These are phyloP conservation scores for Ceriops zippeliana DNA, from an alignment of 345 rosid genomes.

Conservation along the genomic window DNA sequence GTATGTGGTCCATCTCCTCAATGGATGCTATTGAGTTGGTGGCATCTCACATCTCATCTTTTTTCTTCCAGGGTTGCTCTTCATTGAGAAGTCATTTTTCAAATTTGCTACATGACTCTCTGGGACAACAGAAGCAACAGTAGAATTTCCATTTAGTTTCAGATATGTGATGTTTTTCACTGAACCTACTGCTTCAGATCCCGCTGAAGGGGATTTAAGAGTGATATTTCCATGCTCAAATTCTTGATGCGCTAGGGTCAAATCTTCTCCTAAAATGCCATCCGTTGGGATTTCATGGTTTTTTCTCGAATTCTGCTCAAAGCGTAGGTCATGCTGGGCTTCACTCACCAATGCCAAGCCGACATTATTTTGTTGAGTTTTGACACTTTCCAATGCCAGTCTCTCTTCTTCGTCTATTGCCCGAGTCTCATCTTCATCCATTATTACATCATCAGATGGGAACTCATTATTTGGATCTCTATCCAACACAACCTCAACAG, in stretches of 20 bases:
- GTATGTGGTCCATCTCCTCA: conserved; percentile 58
- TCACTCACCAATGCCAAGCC: conserved; percentile 25
- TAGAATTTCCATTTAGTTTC: conserved; percentile 31
- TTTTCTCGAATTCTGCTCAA: conserved; percentile 27
- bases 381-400: conserved; percentile 2
- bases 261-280: conserved; percentile 14
- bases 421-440: conserved; percentile 2
- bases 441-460: conserved; percentile 6
- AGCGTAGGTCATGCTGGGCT: conserved; percentile 14
- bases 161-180: conserved; percentile 7
- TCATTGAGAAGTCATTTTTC: conserved; percentile 25
- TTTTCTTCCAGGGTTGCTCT: conserved; percentile 36
- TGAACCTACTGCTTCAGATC: conserved; percentile 14
- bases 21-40: conserved; percentile 64
- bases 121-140: conserved; percentile 15
- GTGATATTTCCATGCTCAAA: conserved; percentile 5
- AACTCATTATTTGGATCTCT: conserved; percentile 17
- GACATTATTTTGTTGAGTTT: conserved; percentile 30
- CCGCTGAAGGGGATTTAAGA: conserved; percentile 11
- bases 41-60: conserved; percentile 64
- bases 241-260: conserved; percentile 16
- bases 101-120: conserved; percentile 15
- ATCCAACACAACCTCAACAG: conserved; percentile 26
- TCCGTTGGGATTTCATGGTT: conserved; percentile 13
- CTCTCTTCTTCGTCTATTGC: conserved; percentile 1